phyloP scores from a whole-genome alignment of 192 early-diverging fungal species.

The Coemansia sp. region DNA sequence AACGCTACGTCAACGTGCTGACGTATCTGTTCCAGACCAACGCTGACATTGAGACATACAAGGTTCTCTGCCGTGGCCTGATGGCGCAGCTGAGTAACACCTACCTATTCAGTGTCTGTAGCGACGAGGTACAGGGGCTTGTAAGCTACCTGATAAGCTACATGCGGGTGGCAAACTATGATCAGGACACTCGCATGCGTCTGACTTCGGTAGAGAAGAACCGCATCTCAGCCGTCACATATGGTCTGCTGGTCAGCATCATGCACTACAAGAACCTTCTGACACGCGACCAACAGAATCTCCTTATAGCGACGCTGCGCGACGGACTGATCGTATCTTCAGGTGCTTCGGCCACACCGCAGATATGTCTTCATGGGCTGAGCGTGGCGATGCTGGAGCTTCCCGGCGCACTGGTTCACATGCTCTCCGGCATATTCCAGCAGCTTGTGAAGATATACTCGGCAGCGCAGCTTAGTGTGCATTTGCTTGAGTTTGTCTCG shows the following conservation, averaged over 20 bases:
- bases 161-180: conserved; percentile 40
- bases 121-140: conserved; percentile 55
- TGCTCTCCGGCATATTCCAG: conserved; percentile 65
- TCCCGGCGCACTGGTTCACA: conserved; percentile 72
- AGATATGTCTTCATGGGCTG: conserved; percentile 80
- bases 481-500: conserved; percentile 91
- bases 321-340: conserved; percentile 61
- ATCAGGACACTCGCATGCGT: conserved; percentile 19
- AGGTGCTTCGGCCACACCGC: conserved; percentile 66
- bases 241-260: conserved; percentile 30
- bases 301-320: conserved; percentile 70
- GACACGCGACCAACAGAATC: conserved; percentile 65
- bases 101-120: conserved; percentile 68
- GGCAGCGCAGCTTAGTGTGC: conserved; percentile 70
- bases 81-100: conserved; percentile 71
- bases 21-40: conserved; percentile 65
- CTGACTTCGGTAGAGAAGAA: conserved; percentile 25
- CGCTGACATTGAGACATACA: conserved; percentile 69
- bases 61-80: conserved; percentile 64
- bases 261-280: conserved; percentile 60
- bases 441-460: conserved; percentile 85
- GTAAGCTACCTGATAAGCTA: conserved; percentile 68
- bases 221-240: conserved; percentile 16
- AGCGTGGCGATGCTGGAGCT: conserved; percentile 79
- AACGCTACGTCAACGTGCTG: conserved; percentile 60